A percentile compares a stretch with the other conserved stretches of the same genome.
phyloP scores from a whole-genome alignment of 805 yeast species.

The Cyberlindnera xylosilytica region DNA sequence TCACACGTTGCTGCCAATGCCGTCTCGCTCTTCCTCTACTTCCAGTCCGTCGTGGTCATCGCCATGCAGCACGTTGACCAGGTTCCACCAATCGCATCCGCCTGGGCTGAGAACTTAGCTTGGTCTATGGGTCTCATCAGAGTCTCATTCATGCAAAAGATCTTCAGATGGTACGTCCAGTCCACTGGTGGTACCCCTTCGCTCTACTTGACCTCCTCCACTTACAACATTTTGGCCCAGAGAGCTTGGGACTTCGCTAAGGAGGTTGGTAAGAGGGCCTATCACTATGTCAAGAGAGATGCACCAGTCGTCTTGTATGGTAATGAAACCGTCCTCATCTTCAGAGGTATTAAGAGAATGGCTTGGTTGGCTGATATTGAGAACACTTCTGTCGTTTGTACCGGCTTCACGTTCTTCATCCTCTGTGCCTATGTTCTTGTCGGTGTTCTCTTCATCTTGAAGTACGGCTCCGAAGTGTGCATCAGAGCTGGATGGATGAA shows the following conservation, averaged over 20 bases:
- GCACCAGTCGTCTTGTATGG: conserved; percentile 40
- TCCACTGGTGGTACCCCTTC: conserved; percentile 88
- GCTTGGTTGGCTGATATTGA: conserved; percentile 78
- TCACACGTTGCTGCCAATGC: conserved; percentile 87
- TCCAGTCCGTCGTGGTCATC: conserved; percentile 83
- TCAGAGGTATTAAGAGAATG: conserved; percentile 84
- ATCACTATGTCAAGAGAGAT: conserved; percentile 34
- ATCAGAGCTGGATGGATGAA: conserved; percentile 48
- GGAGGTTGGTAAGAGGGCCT: conserved; percentile 28
- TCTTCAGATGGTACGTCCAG: conserved; percentile 81
- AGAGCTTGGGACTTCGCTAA: conserved; percentile 41
- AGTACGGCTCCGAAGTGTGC: conserved; percentile 46
- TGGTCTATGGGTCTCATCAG: conserved; percentile 94
- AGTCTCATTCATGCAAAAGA: conserved; percentile 76
- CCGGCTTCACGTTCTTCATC: conserved; percentile 85
- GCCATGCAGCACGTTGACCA: conserved; percentile 82
- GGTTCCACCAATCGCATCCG: conserved; percentile 87
- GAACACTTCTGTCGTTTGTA: conserved; percentile 75
- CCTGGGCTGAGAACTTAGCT: conserved; percentile 89
- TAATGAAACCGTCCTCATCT: conserved; percentile 57
- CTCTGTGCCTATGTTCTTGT: conserved; percentile 72
- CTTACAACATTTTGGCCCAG: conserved; percentile 73
- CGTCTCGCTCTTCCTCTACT: conserved; percentile 76
- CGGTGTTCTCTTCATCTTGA: conserved; percentile 53
- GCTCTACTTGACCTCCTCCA: conserved; percentile 56